A percentile compares a stretch with the other conserved stretches of the same genome.
phyloP scores from a whole-genome alignment of 2,329 filamentous ascomycete species.

The Pseudocercospora musae region DNA sequence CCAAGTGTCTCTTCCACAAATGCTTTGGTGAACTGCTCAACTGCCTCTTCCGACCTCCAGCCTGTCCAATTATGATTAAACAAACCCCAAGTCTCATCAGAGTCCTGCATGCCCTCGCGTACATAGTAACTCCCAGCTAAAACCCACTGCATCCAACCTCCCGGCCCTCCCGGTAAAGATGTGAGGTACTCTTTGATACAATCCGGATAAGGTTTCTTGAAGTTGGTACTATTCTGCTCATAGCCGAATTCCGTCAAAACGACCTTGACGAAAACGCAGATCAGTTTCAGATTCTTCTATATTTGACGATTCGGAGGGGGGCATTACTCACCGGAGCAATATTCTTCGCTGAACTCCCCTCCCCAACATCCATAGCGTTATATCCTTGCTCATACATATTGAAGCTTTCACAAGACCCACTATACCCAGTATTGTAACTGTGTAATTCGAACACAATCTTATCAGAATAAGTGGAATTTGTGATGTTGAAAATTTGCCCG shows the following conservation, averaged over 20 bases:
- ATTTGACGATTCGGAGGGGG: too few species aligned
- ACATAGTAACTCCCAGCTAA: constrained; percentile 48
- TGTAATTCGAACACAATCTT: constrained; percentile 61
- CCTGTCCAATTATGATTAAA: constrained; percentile 54
- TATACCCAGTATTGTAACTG: constrained; percentile 52
- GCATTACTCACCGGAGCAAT: constrained; percentile 40
- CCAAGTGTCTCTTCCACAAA: constrained; percentile 17
- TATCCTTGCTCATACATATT: constrained; percentile 52
- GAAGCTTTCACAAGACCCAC: constrained; percentile 48
- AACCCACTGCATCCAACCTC: constrained; percentile 57
- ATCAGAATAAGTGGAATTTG: constrained; percentile 50
- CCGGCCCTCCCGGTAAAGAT: constrained; percentile 45
- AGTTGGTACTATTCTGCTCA: constrained; percentile 47
- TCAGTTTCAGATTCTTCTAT: too few species aligned
- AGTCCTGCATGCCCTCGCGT: constrained; percentile 1
- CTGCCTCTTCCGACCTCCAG: constrained; percentile 19
- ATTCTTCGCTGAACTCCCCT: constrained; percentile 8
- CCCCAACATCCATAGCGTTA: constrained; percentile 46
- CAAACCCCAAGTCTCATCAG: constrained; percentile 39
- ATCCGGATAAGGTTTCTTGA: constrained; percentile 49
- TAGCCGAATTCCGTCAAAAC: constrained; percentile 57
- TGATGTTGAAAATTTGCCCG: constrained; percentile 49
- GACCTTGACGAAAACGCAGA: too few species aligned
- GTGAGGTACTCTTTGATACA: constrained; percentile 53
- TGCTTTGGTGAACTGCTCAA: constrained; percentile 18